Conservation (phyloP, 1,139 yeast genomes). For the Blastobotrys buckinghamii region DNA sequence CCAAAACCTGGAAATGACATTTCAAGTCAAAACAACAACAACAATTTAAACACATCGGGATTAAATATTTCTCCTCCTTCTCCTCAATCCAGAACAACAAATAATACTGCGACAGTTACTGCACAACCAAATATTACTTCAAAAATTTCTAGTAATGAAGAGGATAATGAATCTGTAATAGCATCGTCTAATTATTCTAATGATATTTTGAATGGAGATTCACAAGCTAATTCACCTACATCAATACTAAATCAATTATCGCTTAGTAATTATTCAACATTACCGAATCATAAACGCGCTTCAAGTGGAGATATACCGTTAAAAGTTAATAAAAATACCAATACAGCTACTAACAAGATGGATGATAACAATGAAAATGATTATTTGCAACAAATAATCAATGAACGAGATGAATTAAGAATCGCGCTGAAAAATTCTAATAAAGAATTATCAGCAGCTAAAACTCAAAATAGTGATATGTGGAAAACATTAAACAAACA, state of each 20-base stretch:
- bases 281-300: neutral
- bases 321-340: too few species aligned
- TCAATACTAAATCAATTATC: too few species aligned
- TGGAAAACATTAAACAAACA: constrained; percentile 10
- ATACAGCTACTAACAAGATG: too few species aligned
- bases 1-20: too few species aligned
- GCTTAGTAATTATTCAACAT: neutral
- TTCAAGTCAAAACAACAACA: too few species aligned
- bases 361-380: neutral
- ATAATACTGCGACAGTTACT: neutral
- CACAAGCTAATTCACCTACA: too few species aligned
- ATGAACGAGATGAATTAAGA: constrained; percentile 1
- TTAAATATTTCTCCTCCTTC: too few species aligned
- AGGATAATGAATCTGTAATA: too few species aligned
- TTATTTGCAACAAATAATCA: neutral
- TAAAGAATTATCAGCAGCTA: neutral
- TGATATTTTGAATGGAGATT: too few species aligned
- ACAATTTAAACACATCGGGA: neutral
- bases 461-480: neutral
- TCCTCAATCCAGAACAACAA: neutral
- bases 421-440: neutral
- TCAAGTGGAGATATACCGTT: neutral
- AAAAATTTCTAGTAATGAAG: neutral
- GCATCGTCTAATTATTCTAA: too few species aligned
- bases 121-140: neutral